Evolutionary conservation across 306 rosid species (phyloP), one percentile per base, ranked within the genome.

Genomic region (Cucumis sativus): DNA sequence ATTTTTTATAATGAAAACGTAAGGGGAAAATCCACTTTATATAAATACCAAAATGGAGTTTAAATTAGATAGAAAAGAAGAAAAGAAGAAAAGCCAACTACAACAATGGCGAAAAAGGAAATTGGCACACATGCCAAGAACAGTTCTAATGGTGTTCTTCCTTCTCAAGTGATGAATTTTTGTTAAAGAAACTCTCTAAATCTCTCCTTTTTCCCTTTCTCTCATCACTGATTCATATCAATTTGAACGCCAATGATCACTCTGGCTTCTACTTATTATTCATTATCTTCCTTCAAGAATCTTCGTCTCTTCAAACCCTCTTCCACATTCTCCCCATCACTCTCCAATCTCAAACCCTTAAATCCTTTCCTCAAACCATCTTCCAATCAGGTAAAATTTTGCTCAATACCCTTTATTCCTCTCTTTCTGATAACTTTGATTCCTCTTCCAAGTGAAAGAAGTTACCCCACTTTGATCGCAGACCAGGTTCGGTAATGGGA

Each of bases 401-500:
- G 45, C 52, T 54, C 30, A 7, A 15, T 64, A 17, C 14, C 52
- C 45, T 61, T 11, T 18, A 3, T 25, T 13, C 28, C 57, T 3
- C 16, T 15, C 43, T 62, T 40, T 58, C 59, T 43, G 15, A 28
- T 6, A 47, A 0, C 5, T 66, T 45, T 21, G 55, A 72, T 60
- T 80, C 25, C 43, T 21, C 54, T 58, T 16, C 41, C 65, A 12
- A 45, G 6, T 8, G 35, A 14, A 66, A 61, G 10, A 75, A 67
- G 16, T 43, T 12, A 14, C 58, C 75, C 37, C 57, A 21, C 13
- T 47, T 47, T 25, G 40, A 70, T 47, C 58, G 55, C 76, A 76
- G 83, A 83, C 63, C 45, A 81, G 39, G 39, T 51, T 77, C 70
- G 11, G 78, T 4, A 43, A 79, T 33, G 77, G 64, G 17, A 45